These are phyloP conservation scores for Marasmius fiardii DNA, from an alignment of 1,284 basidiomycete genomes.

Conservation along the genomic window DNA sequence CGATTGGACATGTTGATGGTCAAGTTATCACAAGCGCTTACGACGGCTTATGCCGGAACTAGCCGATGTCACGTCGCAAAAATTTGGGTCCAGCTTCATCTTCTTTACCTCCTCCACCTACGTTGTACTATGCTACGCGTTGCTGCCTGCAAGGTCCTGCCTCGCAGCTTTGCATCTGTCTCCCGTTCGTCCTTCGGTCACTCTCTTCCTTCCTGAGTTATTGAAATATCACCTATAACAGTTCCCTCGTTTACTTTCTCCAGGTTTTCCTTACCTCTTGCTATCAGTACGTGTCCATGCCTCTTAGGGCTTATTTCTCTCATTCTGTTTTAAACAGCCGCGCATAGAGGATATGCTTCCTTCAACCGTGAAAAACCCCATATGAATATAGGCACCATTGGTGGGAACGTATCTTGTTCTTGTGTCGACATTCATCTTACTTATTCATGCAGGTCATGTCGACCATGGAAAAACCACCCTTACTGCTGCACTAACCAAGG, in stretches of 20 bases:
- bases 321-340: constrained; percentile 22
- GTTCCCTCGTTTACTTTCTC: constrained; percentile 32
- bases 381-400: constrained; percentile 97
- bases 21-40: no score
- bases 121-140: constrained; percentile 42
- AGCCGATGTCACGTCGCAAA: constrained; percentile 16
- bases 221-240: constrained; percentile 19
- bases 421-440: constrained; percentile 10
- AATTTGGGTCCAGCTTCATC: constrained; percentile 12
- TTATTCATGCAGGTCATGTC: constrained; percentile 65
- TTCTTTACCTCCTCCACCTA: constrained; percentile 2
- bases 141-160: constrained; percentile 48
- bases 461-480: constrained; percentile 97
- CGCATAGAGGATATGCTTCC: constrained; percentile 65
- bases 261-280: constrained; percentile 21
- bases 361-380: constrained; percentile 90
- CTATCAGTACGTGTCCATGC: constrained; percentile 22
- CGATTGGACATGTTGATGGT: constrained; percentile 52
- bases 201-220: not conserved
- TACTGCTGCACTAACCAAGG: constrained; percentile 98
- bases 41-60: constrained; percentile 10
- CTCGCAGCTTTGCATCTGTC: constrained; percentile 45
- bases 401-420: constrained; percentile 33
- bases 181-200: constrained; percentile 37
- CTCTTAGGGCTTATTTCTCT: constrained; percentile 8